phyloP scores from a whole-genome alignment of 1,284 basidiomycete species.

The Malassezia globosa region DNA sequence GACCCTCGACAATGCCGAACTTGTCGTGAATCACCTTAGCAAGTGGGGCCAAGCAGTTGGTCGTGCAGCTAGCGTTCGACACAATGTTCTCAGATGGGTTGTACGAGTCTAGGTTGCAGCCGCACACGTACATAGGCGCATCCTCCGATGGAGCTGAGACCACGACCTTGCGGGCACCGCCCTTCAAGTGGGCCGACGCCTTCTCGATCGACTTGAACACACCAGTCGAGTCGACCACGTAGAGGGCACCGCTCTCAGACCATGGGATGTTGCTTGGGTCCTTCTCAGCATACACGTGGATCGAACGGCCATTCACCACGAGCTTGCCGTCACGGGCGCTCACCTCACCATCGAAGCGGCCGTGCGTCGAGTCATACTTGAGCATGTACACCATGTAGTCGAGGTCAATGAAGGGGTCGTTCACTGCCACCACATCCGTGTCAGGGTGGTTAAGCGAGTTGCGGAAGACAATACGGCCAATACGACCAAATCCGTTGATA shows the following conservation, averaged over 20 bases:
- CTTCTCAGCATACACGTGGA: conserved; percentile 69
- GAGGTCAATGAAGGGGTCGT: conserved; percentile 79
- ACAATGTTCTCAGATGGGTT: conserved; percentile 79
- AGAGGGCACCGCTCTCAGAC: conserved; percentile 69
- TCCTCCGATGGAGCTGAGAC: conserved; percentile 98
- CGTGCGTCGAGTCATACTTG: conserved; percentile 98
- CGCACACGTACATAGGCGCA: conserved; percentile 73
- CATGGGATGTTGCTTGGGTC: conserved; percentile 81
- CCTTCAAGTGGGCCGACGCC: conserved; percentile 87
- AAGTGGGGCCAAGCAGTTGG: conserved; percentile 87
- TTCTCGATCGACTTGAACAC: conserved; percentile 90
- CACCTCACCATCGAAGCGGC: conserved; percentile 80
- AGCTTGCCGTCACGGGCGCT: conserved; percentile 81
- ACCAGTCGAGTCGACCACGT: conserved; percentile 97
- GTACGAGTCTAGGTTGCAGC: conserved; percentile 93
- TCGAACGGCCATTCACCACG: conserved; percentile 65
- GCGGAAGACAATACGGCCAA: conserved; percentile 69
- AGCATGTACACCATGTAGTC: conserved; percentile 70
- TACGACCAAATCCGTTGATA: conserved; percentile 40
- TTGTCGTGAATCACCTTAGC: conserved; percentile 97
- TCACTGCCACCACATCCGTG: conserved; percentile 43
- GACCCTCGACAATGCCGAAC: conserved; percentile 51
- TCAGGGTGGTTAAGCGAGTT: conserved; percentile 52
- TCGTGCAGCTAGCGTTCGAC: conserved; percentile 99
- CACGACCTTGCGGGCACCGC: conserved; percentile 99